Base-by-base conservation (phyloP, 1,139 yeast genomes). In the Pichia sp. region DNA sequence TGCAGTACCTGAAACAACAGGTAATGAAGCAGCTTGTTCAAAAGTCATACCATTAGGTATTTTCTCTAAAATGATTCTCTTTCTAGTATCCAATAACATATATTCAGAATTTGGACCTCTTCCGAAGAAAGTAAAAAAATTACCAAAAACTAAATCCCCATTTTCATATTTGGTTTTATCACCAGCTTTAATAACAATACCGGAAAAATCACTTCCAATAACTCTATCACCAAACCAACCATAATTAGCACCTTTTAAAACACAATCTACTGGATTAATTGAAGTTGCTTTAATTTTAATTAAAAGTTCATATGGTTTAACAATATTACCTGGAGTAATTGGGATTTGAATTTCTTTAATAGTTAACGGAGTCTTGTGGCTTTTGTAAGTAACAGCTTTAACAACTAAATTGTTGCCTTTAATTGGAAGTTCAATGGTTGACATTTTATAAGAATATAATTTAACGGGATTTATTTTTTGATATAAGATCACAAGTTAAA, bases 141-240 rank as follows among this genome's bases (percentile, higher is more conserved):
- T 57, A 10, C 95, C 95, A 56, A 74, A 76, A 2, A 84, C 82
- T 37, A 72, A 70, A 54, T 84, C 92, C 31, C 90, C 92, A 7
- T 65, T 74, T 26, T 66, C 62, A 30, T 35, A 52, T 6, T 31
- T 48, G 8, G 74, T 62, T 8, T 62, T 59, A 0, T 64, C 60
- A 10, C 95, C 94, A 40, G 81, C 78, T 31, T 76, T 71, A 2
- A 72, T 73, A 32, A 86, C 69, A 1, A 67, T 67, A 35, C 95
- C 95, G 11, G 83, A 64, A 55, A 76, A 85, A 57, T 86, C 95
- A 47, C 76, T 67, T 4, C 92, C 90, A 28, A 82, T 31, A 25
- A 39, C 69, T 2, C 60, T 63, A 1, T 63, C 57, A 12, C 57
- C 66, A 49, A 62, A 65, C 57, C 63, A 67, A 16, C 45, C 45